A percentile compares a stretch with the other conserved stretches of the same genome.
Conservation (phyloP, 1,284 basidiomycete genomes). For the Cutaneotrichosporon sp. region DNA sequence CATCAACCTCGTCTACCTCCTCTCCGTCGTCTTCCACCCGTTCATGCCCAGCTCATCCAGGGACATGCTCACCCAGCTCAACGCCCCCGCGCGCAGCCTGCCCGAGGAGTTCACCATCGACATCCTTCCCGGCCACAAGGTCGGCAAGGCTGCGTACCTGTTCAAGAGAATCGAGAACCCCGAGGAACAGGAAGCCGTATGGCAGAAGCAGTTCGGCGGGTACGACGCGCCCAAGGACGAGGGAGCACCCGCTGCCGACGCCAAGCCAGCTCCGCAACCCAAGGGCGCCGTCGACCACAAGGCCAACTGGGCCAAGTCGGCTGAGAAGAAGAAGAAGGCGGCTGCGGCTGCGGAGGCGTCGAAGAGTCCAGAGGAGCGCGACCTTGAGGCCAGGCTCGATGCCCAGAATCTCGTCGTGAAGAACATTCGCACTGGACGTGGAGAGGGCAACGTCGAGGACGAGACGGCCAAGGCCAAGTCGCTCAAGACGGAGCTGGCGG, state of each 20-base stretch:
- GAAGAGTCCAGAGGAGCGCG: slow-evolving; percentile 53
- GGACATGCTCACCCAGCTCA: slow-evolving; percentile 80
- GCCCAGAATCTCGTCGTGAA: slow-evolving; percentile 73
- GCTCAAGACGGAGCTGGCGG: slow-evolving; percentile 66
- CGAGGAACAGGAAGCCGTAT: slow-evolving; percentile 72
- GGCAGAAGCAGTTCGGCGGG: slow-evolving; percentile 79
- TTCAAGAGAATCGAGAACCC: slow-evolving; percentile 84
- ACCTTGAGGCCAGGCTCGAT: slow-evolving; percentile 62
- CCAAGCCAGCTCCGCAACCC: slow-evolving; percentile 30
- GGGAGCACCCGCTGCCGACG: slow-evolving; percentile 34
- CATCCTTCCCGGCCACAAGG: slow-evolving; percentile 79
- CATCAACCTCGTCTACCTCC: slow-evolving; percentile 87
- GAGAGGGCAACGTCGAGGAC: slow-evolving; percentile 55
- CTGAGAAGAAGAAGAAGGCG: slow-evolving; percentile 40
- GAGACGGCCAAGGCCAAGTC: slow-evolving; percentile 59
- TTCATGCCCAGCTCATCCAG: slow-evolving; percentile 94
- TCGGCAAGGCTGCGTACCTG: slow-evolving; percentile 83
- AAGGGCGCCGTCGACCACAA: slow-evolving; percentile 43
- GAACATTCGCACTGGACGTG: slow-evolving; percentile 64
- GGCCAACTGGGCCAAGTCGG: slow-evolving; percentile 34
- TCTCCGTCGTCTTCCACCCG: slow-evolving; percentile 82
- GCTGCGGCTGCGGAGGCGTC: slow-evolving; percentile 41
- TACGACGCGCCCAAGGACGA: slow-evolving; percentile 51
- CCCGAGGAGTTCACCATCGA: slow-evolving; percentile 69
- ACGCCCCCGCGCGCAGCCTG: slow-evolving; percentile 79